Evolutionary conservation across 1,139 yeast species (phyloP), one percentile per base, ranked within the genome.

Genomic region (Candida sojae): DNA sequence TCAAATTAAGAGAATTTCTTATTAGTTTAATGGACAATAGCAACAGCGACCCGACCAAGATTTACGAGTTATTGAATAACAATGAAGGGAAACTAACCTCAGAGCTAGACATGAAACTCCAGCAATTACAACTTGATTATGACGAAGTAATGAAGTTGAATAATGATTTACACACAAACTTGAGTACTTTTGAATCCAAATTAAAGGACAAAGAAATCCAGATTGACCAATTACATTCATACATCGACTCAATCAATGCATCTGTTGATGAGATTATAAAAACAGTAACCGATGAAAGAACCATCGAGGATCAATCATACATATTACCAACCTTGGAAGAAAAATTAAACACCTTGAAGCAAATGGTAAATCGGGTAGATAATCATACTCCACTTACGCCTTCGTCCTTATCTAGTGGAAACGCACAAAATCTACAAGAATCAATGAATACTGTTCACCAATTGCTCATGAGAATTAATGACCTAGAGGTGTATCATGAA

Each of bases 1-100:
- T 69, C 54, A 64, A 75, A 46, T 70, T 74, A 62, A 71, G 70
- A 53, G 73, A 71, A 48, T 75, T 75, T 46, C 56, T 76, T 3
- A 79, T 71, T 46, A 66, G 64, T 43, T 52, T 73, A 45, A 71
- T 63, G 29, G 80, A 59, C 54, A 68, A 53, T 53, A 62, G 56
- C 32, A 33, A 30, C 25, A 11, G 12, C 13, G 40, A 33, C n/a
- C 31, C 34, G 1, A 11, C 37, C 3, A 28, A 26, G 26, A 33
- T 38, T 3, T 13, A 30, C 7, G 36, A 39, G 5, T 34, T 34
- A 9, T 23, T 41, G 7, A 31, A 21, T 7, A 30, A 37, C 13
- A 29, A 25, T 69, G 21, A 71, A 65, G 40, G 11, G 25, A 7
- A 33, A 11, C 29, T 25, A n/a, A n/a, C 42, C 17, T 39, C 40